Evolutionary conservation across 768 basidiomycete genomes (phyloP).

Genomic region (Paxillus ammoniavirescens): DNA sequence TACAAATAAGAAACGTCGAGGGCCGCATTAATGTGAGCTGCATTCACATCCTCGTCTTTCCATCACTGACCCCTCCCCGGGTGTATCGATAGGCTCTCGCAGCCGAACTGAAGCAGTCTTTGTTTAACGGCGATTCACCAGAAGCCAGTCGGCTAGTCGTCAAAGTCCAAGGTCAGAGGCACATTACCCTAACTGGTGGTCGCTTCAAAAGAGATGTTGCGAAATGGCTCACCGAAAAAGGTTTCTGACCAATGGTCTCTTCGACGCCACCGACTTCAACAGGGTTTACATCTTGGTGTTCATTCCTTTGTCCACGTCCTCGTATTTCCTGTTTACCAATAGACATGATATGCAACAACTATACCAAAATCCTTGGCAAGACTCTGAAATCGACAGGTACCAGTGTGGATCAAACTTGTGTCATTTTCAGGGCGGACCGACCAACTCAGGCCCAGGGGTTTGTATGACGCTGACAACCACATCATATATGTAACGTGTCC

Average conservation of each 20-base stretch:
- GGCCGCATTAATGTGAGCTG: slow-evolving; percentile 56
- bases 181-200: slow-evolving; percentile 61
- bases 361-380: too few relatives aligned
- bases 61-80: slow-evolving; percentile 1
- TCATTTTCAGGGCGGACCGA: too few relatives aligned
- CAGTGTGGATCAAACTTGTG: too few relatives aligned
- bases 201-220: slow-evolving; percentile 60
- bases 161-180: slow-evolving; percentile 44
- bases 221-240: slow-evolving; percentile 61
- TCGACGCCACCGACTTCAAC: background rate
- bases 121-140: slow-evolving; percentile 48
- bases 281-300: too few relatives aligned
- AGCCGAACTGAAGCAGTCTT: slow-evolving; percentile 48
- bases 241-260: slow-evolving; percentile 46
- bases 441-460: background rate
- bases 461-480: too few relatives aligned
- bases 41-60: background rate
- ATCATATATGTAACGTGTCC: too few relatives aligned
- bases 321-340: too few relatives aligned
- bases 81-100: slow-evolving; percentile 48
- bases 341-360: too few relatives aligned
- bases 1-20: slow-evolving; percentile 67
- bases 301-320: background rate
- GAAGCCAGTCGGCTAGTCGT: slow-evolving; percentile 52
- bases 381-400: too few relatives aligned